Evolutionary conservation across 306 rosid species (phyloP).

Genomic region (Rosa lucieae): DNA sequence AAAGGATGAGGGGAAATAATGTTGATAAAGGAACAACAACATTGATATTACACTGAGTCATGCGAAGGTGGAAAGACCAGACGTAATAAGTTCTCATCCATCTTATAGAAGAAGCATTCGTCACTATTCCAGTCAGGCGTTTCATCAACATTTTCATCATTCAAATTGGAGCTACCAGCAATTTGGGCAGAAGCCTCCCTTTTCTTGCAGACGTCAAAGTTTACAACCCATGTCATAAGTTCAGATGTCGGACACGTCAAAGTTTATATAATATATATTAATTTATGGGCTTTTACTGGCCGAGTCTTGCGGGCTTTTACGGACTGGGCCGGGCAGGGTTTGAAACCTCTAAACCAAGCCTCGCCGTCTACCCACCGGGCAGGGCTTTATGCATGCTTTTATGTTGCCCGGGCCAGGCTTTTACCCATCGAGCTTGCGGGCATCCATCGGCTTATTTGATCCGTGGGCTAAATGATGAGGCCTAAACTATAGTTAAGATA

Average conservation of each 20-base stretch:
- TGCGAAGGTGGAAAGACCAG: constrained; percentile 24
- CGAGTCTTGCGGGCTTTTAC: too few species aligned
- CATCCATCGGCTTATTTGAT: too few species aligned
- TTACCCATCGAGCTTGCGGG: too few species aligned
- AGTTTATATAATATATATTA: too few species aligned
- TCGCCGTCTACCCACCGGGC: too few species aligned
- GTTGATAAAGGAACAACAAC: constrained; percentile 6
- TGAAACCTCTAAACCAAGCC: too few species aligned
- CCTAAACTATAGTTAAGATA: too few species aligned
- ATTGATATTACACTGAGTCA: constrained; percentile 18
- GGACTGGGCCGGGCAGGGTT: too few species aligned
- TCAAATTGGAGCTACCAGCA: constrained; percentile 50
- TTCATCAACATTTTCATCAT: constrained; percentile 56
- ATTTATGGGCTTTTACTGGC: too few species aligned
- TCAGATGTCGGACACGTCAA: constrained; percentile 56
- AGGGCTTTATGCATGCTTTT: too few species aligned
- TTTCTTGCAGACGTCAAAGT: constrained; percentile 59
- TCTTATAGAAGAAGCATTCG: constrained; percentile 94
- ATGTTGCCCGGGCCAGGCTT: too few species aligned
- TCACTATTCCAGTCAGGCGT: constrained; percentile 85
- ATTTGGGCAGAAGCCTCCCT: constrained; percentile 53
- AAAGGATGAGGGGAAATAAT: background rate
- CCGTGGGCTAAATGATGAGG: too few species aligned
- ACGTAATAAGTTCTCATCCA: constrained; percentile 98
- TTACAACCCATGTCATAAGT: constrained; percentile 44